phyloP scores from a whole-genome alignment of 2,329 filamentous ascomycete species.

The Neopestalotiopsis sp. region DNA sequence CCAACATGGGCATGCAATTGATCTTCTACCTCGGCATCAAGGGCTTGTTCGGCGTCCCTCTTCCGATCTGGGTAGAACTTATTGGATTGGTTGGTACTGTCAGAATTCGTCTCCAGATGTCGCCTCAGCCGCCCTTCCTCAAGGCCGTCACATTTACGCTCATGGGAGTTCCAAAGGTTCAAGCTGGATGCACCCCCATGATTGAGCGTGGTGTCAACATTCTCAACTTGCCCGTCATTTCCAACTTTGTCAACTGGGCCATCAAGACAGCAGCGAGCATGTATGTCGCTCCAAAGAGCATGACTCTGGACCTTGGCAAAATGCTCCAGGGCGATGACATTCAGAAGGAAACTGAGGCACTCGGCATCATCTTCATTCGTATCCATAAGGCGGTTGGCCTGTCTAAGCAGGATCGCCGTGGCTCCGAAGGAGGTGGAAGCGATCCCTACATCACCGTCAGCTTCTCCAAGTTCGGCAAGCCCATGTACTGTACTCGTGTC shows the following conservation, averaged over 20 bases:
- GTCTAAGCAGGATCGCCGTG: conserved; percentile 87
- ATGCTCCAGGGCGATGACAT: conserved; percentile 92
- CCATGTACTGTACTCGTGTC: conserved; percentile 95
- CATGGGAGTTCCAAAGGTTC: conserved; percentile 90
- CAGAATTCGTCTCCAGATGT: conserved; percentile 80
- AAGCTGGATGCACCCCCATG: conserved; percentile 91
- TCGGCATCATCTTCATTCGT: conserved; percentile 90
- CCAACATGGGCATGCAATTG: conserved; percentile 97
- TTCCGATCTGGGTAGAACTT: conserved; percentile 91
- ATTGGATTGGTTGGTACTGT: conserved; percentile 88
- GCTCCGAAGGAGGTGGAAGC: conserved; percentile 83
- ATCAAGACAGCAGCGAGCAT: conserved; percentile 85
- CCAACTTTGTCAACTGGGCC: conserved; percentile 95
- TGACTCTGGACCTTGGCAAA: conserved; percentile 89
- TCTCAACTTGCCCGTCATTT: conserved; percentile 88
- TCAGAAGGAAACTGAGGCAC: conserved; percentile 83
- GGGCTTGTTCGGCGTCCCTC: conserved; percentile 85
- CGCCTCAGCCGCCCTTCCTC: conserved; percentile 88
- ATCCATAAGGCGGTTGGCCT: conserved; percentile 88
- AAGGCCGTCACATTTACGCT: conserved; percentile 92
- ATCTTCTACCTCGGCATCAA: conserved; percentile 93
- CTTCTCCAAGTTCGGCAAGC: conserved; percentile 96
- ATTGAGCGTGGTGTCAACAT: conserved; percentile 90
- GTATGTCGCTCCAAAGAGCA: conserved; percentile 93
- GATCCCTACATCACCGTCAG: conserved; percentile 95